Evolutionary conservation across 2,329 filamentous ascomycete genomes (phyloP).

Genomic region (Phyllosticta ampelicida): DNA sequence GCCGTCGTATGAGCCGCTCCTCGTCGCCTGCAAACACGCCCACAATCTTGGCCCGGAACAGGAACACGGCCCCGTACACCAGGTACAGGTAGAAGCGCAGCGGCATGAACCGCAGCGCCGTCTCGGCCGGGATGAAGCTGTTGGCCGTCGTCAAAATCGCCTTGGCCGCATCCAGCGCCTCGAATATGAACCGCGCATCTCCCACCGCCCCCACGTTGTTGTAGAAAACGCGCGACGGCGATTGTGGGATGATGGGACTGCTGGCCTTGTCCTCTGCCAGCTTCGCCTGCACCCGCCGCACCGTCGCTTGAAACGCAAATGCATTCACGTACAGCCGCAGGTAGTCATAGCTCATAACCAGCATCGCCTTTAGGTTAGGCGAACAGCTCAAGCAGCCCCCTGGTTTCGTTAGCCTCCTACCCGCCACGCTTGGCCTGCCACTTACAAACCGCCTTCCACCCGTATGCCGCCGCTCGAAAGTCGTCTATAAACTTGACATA

Average conservation of each 20-base stretch:
- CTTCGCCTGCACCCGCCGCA: conserved; percentile 25
- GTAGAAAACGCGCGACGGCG: conserved; percentile 35
- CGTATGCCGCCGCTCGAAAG: conserved; percentile 56
- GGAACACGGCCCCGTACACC: conserved; percentile 39
- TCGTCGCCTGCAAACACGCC: conserved; percentile 38
- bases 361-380: conserved; percentile 52
- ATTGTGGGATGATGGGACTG: conserved; percentile 22
- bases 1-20: conserved; percentile 35
- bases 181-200: conserved; percentile 40
- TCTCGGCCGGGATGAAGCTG: conserved; percentile 39
- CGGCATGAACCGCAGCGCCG: conserved; percentile 37
- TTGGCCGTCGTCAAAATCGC: conserved; percentile 40
- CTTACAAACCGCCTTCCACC: conserved; percentile 56
- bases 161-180: conserved; percentile 40
- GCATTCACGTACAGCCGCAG: conserved; percentile 63
- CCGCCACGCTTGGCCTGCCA: conserved; percentile 42
- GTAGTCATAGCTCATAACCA: conserved; percentile 63
- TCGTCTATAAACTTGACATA: conserved; percentile 69
- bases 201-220: conserved; percentile 40
- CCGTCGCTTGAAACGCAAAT: conserved; percentile 64
- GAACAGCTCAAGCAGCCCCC: conserved; percentile 36
- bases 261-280: conserved; percentile 3
- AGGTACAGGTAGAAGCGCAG: conserved; percentile 39
- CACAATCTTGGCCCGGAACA: conserved; percentile 38
- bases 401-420: conserved; percentile 22